Evolutionary conservation across 805 yeast species (phyloP).

Genomic region (Saturnispora kantuleensis): DNA sequence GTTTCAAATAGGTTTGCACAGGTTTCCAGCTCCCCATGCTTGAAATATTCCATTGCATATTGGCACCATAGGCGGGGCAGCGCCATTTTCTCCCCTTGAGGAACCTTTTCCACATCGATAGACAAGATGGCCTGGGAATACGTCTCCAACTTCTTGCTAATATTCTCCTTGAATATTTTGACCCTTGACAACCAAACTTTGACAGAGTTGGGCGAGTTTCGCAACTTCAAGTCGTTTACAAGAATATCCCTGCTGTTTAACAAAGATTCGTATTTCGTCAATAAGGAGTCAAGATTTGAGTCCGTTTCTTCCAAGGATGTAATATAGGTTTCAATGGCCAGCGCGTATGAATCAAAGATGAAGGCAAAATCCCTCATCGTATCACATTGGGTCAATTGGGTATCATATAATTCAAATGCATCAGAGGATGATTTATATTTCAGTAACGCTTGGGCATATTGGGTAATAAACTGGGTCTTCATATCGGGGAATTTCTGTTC

Average conservation of each 20-base stretch:
- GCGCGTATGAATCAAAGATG: conserved; percentile 53
- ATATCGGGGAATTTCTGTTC: conserved; percentile 49
- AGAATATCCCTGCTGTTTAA: conserved; percentile 47
- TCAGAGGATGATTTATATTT: conserved; percentile 27
- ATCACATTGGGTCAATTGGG: conserved; percentile 35
- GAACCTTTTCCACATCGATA: conserved; percentile 50
- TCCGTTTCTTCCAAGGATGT: conserved; percentile 5
- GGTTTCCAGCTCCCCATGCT: conserved; percentile 41
- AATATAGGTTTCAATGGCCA: conserved; percentile 38
- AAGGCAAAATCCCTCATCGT: conserved; percentile 54
- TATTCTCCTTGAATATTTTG: conserved; percentile 30
- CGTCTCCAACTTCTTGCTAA: conserved; percentile 39
- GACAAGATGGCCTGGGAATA: conserved; percentile 56
- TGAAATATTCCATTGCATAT: conserved; percentile 58
- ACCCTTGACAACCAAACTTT: conserved; percentile 62
- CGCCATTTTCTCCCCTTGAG: conserved; percentile 24
- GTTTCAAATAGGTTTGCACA: conserved; percentile 56
- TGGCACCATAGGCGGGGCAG: conserved; percentile 58
- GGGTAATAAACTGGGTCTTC: conserved; percentile 36
- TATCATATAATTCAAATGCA: conserved; percentile 37
- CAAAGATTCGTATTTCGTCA: conserved; percentile 43
- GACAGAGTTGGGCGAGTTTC: conserved; percentile 52
- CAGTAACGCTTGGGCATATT: conserved; percentile 40
- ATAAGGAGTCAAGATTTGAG: conserved; percentile 18
- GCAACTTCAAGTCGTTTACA: conserved; percentile 56